Evolutionary conservation across 495 filamentous ascomycete species (phyloP), one percentile per base, ranked within the genome.

Genomic region (Parathielavia hyrcaniae): DNA sequence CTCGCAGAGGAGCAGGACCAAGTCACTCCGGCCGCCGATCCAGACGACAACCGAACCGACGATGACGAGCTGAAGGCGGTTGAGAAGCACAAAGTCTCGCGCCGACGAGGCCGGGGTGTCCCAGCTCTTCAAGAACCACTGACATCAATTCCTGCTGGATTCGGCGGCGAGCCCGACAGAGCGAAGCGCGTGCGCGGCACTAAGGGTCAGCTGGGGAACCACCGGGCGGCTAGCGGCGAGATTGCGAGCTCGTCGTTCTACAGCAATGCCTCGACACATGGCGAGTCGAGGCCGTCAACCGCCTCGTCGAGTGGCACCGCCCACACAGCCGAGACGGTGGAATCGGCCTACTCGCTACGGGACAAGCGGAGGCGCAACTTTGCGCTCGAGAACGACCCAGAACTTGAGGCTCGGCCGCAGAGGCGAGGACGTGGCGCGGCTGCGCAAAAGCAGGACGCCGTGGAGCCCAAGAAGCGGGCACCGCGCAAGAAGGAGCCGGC

Each of bases 361-460:
- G 69, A 71, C 17, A 72, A 72, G 59, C 62, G 63, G 8, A 71
- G 64, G 56, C 68, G 71, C 40, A 73, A 69, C 44, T 73, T 68
- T 64, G 67, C 50, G 14, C 65, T 71, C 17, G 66, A 70, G 51
- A 73, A 73, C 54, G 71, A 72, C 40, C 66, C 68, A 7, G 61
- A 67, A 35, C 55, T 67, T 4, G 68, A 67, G 41, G n/a, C 64
- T 14, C 59, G 64, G 16, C 41, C 63, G 2, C 57, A 61, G 20
- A 61, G 65, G 41, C 63, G 67, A 11, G 43, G 50, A 13, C 63
- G 69, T 5, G 53, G 32, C 20, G 40, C 53, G 6, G 47, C 39
- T 0, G 43, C 41, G 0, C 40, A 55, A 16, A 61, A 65, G 45
- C 36, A 14, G 20, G 64, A 63, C 13, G 30, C 39, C 35, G 16